Base-by-base conservation (phyloP, 2,329 filamentous ascomycete species). In the Didymella lethalis region DNA sequence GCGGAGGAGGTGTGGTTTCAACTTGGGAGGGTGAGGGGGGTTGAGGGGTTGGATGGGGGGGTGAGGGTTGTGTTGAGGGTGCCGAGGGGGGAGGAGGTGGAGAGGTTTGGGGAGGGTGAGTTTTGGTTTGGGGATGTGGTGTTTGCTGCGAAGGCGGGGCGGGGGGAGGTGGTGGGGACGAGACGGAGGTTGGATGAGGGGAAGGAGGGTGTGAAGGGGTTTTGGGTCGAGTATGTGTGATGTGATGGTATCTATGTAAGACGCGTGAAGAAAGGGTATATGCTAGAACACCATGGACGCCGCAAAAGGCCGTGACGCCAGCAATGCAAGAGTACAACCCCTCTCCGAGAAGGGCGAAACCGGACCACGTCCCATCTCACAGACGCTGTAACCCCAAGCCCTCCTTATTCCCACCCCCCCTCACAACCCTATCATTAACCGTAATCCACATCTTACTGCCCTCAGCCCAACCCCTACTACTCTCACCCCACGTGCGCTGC, bases 91-190 rank as follows among this genome's bases (percentile, higher is more conserved):
- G 60, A 62, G 2, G 72, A 74, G 34, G 43, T 23, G n/a, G 47
- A 45, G 20, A 64, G 56, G 34, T 47, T 67, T 10, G 54, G 54
- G 16, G 49, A 64, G 20, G 55, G 23, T 18, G 62, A 63, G 2
- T 74, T 66, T 45, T 72, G 67, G 67, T 74, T 65, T 59, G 70
- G 72, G 0, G 65, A 71, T 54, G 63, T 73, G 2, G 65, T 71
- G n/a, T 50, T 74, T 12, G 57, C 40, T 40, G 66, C 62, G 2
- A 54, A 49, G 16, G 65, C 65, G 2, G 43, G 28, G 1, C 29
- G 52, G 12, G 62, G 58, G 0, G 64, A 61, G 20, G 44, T 41
- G 4, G 12, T 25, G 7, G 67, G 66, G n/a, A 58, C 23, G 12
- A 58, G 49, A 25, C 55, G 53, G 29, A 58, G 64, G 16, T 38